Base-by-base conservation (phyloP, 2,329 filamentous ascomycete genomes). In the Fusarium sp. region DNA sequence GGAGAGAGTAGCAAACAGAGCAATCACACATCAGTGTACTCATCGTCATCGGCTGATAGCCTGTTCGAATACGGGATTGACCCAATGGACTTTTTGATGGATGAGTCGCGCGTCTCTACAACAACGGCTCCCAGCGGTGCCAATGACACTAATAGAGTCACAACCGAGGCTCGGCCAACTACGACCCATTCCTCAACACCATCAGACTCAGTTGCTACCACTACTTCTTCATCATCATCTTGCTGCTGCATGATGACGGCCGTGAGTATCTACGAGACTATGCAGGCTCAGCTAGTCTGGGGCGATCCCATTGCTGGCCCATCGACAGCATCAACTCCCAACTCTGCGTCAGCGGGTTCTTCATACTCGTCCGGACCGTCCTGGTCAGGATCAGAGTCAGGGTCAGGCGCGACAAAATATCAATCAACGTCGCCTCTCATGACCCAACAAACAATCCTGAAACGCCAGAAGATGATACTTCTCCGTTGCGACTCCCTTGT, bases 331-430 rank as follows among this genome's bases (percentile, higher is more conserved):
- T 50, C 47, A 50, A 50, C 14, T 13, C 47, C 47, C 11, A 50
- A 6, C 22, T 50, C 47, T 50, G n/a, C 28, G 3, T 50, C 47
- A 3, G 47, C 47, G 3, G 28, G 47, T 8, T 50, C 47, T 50
- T 50, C 47, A 13, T 50, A 50, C 47, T 50, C 47, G 7, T 50
- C 47, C 1, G 28, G 28, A 0, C 47, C 22, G 13, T 50, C 47
- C 1, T 50, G 47, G 47, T 50, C 47, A 18, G 47, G 47, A 2
- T 50, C 47, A n/a, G 47, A 50, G 5, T 32, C 28, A 9, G 28
- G 47, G 8, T 9, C 22, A 1, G 10, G 47, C 4, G 3, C 22
- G 15, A 13, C 22, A 30, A 6, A 3, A 1, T n/a, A 9, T 1
- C 47, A n/a, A 1, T n/a, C 15, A 50, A 18, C 15, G 1, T 32